Base-by-base conservation (phyloP, 176 grass and related monocot species). In the Avena atlantica region DNA sequence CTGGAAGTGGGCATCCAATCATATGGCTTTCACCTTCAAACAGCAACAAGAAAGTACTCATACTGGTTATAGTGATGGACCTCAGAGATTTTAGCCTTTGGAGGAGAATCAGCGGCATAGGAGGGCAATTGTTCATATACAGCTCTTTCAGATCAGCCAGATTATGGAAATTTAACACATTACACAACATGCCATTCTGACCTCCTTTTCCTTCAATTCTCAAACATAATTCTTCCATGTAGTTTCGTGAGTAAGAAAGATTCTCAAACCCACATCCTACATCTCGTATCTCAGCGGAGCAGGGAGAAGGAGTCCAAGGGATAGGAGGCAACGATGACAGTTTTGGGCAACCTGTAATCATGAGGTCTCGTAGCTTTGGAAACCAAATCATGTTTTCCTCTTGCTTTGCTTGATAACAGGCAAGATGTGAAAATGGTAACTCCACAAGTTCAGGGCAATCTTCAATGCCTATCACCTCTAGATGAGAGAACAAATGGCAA, bases 71-170 rank as follows among this genome's bases (percentile, higher is more conserved):
- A 0, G 0, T 0, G 0, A 87, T 3, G 0, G 0, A 0, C 31
- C 31, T 16, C 2, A 88, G 21, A 10, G 47, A 76, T 31, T 31
- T n/a, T 12, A 88, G 48, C n/a, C 8, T 29, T 16, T 67, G 45
- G 4, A 88, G 17, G 48, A 68, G 34, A 67, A 6, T 0, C 15
- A 76, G 2, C 0, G n/a, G 15, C 10, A 76, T 6, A 44, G n/a
- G 6, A 24, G 15, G 25, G 1, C 51, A 78, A 0, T 14, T 20
- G 0, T 0, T 0, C 1, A 78, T 25, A 0, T 0, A 0, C 20
- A 84, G 1, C 23, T 0, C 0, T 25, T 3, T 0, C 0, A 88
- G 42, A 8, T 12, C 9, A 8, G 6, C 5, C 0, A 84, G 19
- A 4, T 79, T 88, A 52, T 7, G 0, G 2, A 88, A 88, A 10